These are phyloP conservation scores for Pichia cephalocereana DNA, from an alignment of 805 yeast genomes.

Conservation along the genomic window DNA sequence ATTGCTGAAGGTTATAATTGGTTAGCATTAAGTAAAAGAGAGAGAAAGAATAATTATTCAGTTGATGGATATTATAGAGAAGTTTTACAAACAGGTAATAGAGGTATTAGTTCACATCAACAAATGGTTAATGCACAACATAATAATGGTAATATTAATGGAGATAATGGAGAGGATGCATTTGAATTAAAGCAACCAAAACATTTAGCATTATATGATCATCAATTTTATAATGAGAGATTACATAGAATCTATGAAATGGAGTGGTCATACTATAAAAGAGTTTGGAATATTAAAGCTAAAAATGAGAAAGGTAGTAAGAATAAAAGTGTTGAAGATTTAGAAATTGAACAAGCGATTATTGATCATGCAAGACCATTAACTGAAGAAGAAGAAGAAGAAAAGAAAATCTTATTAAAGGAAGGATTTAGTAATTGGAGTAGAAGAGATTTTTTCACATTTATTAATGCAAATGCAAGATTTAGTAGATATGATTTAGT, in stretches of 20 bases:
- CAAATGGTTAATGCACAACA: not conserved
- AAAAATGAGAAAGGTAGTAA: slow-evolving; percentile 21
- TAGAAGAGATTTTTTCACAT: slow-evolving; percentile 79
- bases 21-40: slow-evolving; percentile 83
- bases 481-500: slow-evolving; percentile 71
- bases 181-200: slow-evolving; percentile 52
- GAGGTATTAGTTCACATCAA: slow-evolving; percentile 24
- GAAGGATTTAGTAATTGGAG: slow-evolving; percentile 80
- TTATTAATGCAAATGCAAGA: slow-evolving; percentile 63
- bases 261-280: slow-evolving; percentile 70
- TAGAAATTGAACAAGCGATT: slow-evolving; percentile 53
- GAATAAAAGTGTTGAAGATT: slow-evolving; percentile 16
- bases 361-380: slow-evolving; percentile 71
- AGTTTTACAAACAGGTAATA: slow-evolving; percentile 58
- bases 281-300: slow-evolving; percentile 58
- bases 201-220: slow-evolving; percentile 75
- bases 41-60: slow-evolving; percentile 76
- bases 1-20: slow-evolving; percentile 46
- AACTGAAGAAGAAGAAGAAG: slow-evolving; percentile 69
- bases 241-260: slow-evolving; percentile 67
- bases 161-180: slow-evolving; percentile 48
- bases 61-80: slow-evolving; percentile 63
- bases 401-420: slow-evolving; percentile 46
- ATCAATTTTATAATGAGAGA: slow-evolving; percentile 81
- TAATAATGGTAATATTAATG: slow-evolving; percentile 15